Percentiles rank a stretch among this genome's conserved stretches.
Evolutionary conservation across 805 yeast species (phyloP).

Genomic region (Jamesozyma piceae): DNA sequence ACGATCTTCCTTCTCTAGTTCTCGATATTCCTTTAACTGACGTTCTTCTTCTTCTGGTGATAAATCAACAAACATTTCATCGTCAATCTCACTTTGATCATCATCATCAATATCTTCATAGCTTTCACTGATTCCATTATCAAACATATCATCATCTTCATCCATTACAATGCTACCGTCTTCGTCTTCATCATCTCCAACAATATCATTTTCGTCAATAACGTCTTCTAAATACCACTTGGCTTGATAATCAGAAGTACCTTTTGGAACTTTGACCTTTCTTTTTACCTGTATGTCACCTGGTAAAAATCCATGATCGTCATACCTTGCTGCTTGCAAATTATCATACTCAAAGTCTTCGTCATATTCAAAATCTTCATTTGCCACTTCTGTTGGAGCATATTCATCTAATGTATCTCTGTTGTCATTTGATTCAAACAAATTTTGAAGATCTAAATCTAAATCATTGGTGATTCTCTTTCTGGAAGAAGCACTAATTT

Average conservation of each 20-base stretch:
- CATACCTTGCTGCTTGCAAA: conserved; percentile 31
- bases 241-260: conserved; percentile 72
- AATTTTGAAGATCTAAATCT: conserved; percentile 12
- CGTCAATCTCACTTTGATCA: conserved; percentile 35
- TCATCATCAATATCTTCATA: conserved; percentile 29
- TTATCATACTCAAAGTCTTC: conserved; percentile 28
- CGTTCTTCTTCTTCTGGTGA: conserved; percentile 74
- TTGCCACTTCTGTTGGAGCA: conserved; percentile 44
- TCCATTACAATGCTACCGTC: conserved; percentile 24
- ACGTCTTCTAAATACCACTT: conserved; percentile 66
- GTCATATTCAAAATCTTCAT: conserved; percentile 35
- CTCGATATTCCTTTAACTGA: conserved; percentile 62
- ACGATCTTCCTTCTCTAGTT: conserved; percentile 66
- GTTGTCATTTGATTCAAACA: conserved; percentile 32
- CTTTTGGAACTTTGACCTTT: conserved; percentile 51
- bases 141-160: conserved; percentile 20
- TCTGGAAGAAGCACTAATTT: conserved; percentile 29
- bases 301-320: conserved; percentile 34
- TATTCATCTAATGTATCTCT: conserved; percentile 55
- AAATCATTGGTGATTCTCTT: conserved; percentile 20
- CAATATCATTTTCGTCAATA: conserved; percentile 27
- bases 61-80: conserved; percentile 62
- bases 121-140: conserved; percentile 26
- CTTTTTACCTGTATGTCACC: conserved; percentile 20
- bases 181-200: conserved; percentile 27